Evolutionary conservation across 805 yeast genomes (phyloP), one percentile per base, ranked within the genome.

Genomic region (Cyberlindnera suaveolens): DNA sequence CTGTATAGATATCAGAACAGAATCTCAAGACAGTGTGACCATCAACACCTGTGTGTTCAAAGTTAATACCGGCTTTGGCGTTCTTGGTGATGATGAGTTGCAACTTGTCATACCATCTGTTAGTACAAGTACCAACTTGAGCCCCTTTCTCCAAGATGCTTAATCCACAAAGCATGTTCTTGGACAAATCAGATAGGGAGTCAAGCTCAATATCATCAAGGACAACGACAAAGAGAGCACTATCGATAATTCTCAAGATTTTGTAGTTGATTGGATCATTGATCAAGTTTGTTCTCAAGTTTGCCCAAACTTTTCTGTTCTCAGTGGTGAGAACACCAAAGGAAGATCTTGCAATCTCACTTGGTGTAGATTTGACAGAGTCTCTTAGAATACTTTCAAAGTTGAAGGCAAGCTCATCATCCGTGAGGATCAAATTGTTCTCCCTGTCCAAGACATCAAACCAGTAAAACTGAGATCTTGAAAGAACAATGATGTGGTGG

Each of bases 21-120:
- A 85, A 83, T 50, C 96, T 67, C 51, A 89, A 67, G 5, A 89
- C 96, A 0, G 97, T 89, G 62, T 89, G 96, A 44, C 97, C 97
- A 64, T 89, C 97, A 23, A 89, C 95, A 53, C 96, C 96, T 0
- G 97, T 85, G 58, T 89, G 93, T 58, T 89, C 97, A 60, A 89
- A 89, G 62, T 90, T 89, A 51, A 89, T 81, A 26, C 97, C 97
- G 3, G 93, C 96, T 63, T 85, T 85, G 19, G 95, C 95, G 62
- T 89, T 87, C 60, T 80, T 78, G 5, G 96, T 87, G 43, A 89
- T 78, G 42, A 89, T 89, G 51, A 89, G 73, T 63, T 89, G 96
- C 50, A 89, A 66, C 65, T 89, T 89, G 65, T 89, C 97, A 61
- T 88, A 89, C 96, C 96, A 89, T 61, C 97, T 71, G 64, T 89